Evolutionary conservation across 208 protist species (phyloP), one percentile per base, ranked within the genome.

Genomic region (Leishmania gerbilli): DNA sequence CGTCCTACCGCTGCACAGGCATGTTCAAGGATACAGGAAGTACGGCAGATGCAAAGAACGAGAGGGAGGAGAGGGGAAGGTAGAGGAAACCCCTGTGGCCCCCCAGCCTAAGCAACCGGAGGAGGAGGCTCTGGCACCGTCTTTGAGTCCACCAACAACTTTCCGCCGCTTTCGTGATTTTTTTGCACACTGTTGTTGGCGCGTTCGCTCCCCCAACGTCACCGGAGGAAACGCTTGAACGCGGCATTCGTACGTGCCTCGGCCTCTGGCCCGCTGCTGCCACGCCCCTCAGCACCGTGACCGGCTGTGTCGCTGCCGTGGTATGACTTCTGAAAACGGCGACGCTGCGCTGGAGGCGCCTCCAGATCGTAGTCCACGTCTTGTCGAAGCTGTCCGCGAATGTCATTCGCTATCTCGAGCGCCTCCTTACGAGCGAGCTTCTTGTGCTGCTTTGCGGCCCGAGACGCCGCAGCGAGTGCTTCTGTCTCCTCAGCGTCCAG

Each of bases 381-480:
- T 27, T 81, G n/a, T 0, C 56, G 67, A 24, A 86, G 82, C 24
- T 88, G 47, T 8, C 82, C 83, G 31, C 94, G 92, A 24, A 95
- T 82, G 79, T 97, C 94, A 51, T 93, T 88, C 3, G 80, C 86
- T 53, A 77, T 47, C 15, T 84, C 78, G 31, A 80, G 82, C 19
- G 74, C 75, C 76, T 87, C 86, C 42, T 75, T 31, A 40, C 90
- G 92, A 17, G 84, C 79, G 6, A 87, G 85, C 75, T 88, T 91
- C 51, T 27, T 42, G 51, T 68, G 68, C 58, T 82, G 13, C 87
- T 87, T 90, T 53, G 74, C 64, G 55, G 82, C 60, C 15, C 31
- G 31, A 79, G 79, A 68, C 19, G 77, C 82, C 71, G 85, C 82
- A 27, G 64, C 81, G 56, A 90, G 40, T 31, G 85, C 87, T 15